These are phyloP conservation scores for Hordeum pubiflorum DNA, from an alignment of 202 grass and related monocot species.

Conservation along the genomic window DNA sequence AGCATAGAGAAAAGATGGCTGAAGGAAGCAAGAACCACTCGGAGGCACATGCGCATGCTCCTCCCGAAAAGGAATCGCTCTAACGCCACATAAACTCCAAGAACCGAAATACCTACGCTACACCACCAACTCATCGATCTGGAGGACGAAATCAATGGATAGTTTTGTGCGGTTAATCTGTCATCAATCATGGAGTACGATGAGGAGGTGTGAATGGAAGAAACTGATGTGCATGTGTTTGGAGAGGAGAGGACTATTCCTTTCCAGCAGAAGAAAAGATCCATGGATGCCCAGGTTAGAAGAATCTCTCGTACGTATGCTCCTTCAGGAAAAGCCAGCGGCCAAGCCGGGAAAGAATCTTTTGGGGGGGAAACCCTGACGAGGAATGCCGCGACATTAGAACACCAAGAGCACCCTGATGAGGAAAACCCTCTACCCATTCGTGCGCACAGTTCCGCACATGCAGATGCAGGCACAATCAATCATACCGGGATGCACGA, in stretches of 20 bases:
- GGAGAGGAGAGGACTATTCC: conserved; percentile 25
- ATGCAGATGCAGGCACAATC: conserved; percentile 29
- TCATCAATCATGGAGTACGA: background rate
- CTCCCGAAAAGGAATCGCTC: conserved; percentile 23
- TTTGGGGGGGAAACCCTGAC: conserved; percentile 28
- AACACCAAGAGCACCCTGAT: conserved; percentile 1
- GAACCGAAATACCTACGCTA: background rate
- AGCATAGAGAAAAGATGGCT: conserved; percentile 49
- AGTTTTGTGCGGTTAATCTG: background rate
- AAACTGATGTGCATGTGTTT: background rate
- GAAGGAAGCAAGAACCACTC: conserved; percentile 33
- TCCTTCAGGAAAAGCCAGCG: conserved; percentile 36
- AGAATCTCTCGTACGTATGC: conserved; percentile 41
- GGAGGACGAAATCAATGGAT: background rate
- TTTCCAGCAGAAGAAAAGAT: conserved; percentile 52
- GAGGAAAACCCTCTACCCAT: background rate
- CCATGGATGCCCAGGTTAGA: conserved; percentile 27
- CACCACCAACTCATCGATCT: background rate
- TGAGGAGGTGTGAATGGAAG: background rate
- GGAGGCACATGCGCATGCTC: conserved; percentile 34
- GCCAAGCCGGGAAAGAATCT: conserved; percentile 26
- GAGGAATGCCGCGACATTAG: conserved; percentile 32
- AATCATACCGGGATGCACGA: background rate
- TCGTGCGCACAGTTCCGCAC: conserved; percentile 2
- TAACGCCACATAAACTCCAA: background rate